Base-by-base conservation (phyloP, 139 green algal genomes). In the Chlamydomonas eustigma region DNA sequence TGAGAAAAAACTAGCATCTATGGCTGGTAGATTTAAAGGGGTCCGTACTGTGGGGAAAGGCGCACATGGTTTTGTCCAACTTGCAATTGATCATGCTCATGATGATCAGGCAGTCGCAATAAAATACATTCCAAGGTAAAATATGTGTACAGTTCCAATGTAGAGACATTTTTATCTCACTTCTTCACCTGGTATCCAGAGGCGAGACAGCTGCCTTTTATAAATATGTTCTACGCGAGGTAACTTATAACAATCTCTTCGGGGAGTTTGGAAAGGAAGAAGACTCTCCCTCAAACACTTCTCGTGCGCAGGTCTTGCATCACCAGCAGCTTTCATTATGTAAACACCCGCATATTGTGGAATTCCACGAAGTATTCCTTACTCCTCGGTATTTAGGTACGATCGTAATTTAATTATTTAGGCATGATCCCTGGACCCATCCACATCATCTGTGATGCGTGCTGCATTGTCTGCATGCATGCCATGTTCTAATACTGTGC, bases 321-420 rank as follows among this genome's bases (percentile, higher is more conserved):
- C 78, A 83, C 50, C 78, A 79, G 72, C 65, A 79, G 64, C 64
- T 83, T 4, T 79, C 73, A 2, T 50, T 79, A 0, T 76, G 65
- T 51, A 75, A 77, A 32, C 81, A 98, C 68, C 94, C 94, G 3
- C 95, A 98, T 83, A 95, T 98, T 30, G 85, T 98, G 0, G 84
- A 93, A 58, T 98, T 98, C 81, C 90, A 94, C 30, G 92, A 97
- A 85, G 91, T 94, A 1, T 91, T 90, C 70, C 72, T 94, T 2
- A 91, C 86, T 1, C 80, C 83, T 1, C 58, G 80, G 2, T 93
- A 91, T 76, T 64, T 95, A 39, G 90, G 80, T 28, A 90, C 93
- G n/a, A n/a, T n/a, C n/a, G n/a, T n/a, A n/a, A n/a, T n/a, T n/a
- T n/a, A n/a, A n/a, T n/a, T n/a, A n/a, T n/a, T n/a, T n/a, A n/a